phyloP scores from a whole-genome alignment of 805 yeast species.

The Metschnikowia similis region DNA sequence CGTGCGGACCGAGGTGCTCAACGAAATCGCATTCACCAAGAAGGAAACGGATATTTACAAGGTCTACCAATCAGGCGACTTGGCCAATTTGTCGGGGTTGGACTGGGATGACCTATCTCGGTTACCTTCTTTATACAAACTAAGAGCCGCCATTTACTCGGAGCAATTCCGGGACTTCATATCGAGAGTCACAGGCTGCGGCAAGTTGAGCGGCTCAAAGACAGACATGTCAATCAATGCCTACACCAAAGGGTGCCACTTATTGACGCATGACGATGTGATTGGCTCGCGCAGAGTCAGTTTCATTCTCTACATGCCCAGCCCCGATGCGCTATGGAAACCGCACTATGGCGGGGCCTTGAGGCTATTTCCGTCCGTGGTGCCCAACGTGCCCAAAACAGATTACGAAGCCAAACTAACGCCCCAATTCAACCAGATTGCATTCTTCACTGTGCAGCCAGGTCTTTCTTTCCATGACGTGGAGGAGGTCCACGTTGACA shows the following conservation, averaged over 20 bases:
- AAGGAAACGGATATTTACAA: constrained; percentile 97
- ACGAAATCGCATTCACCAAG: constrained; percentile 82
- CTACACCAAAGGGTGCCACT: constrained; percentile 88
- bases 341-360: constrained; percentile 91
- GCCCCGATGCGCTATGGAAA: constrained; percentile 86
- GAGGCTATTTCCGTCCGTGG: constrained; percentile 78
- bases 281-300: constrained; percentile 93
- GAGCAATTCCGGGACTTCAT: constrained; percentile 77
- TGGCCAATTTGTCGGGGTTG: constrained; percentile 87
- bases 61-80: constrained; percentile 84
- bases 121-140: constrained; percentile 69
- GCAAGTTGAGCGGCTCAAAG: constrained; percentile 82
- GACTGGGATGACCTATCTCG: constrained; percentile 68
- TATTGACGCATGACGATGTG: constrained; percentile 94
- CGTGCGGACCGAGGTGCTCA: constrained; percentile 80
- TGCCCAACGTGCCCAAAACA: constrained; percentile 84
- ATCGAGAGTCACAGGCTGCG: constrained; percentile 76
- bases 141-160: constrained; percentile 85
- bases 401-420: constrained; percentile 67
- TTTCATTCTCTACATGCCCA: constrained; percentile 88
- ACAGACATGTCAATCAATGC: constrained; percentile 92
- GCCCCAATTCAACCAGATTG: constrained; percentile 94
- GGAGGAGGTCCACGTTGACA: constrained; percentile 90
- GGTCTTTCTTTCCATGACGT: constrained; percentile 97
- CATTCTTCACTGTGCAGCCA: constrained; percentile 93